phyloP scores from a whole-genome alignment of 768 basidiomycete genomes.

The Termitomyces sp. region DNA sequence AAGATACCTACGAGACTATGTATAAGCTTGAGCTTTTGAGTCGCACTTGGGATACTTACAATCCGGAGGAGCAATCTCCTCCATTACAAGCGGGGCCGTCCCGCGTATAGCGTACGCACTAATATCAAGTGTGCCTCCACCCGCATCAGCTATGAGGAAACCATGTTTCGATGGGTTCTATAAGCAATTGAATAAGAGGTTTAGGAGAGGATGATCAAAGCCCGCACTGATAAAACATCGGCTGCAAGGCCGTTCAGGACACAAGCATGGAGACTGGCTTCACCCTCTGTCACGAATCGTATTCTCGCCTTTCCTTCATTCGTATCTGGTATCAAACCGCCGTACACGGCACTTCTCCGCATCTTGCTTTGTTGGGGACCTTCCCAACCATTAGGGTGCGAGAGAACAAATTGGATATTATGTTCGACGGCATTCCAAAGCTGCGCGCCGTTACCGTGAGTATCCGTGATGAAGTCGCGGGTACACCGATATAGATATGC shows the following conservation, averaged over 20 bases:
- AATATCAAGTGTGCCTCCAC: slow-evolving; percentile 79
- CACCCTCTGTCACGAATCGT: slow-evolving; percentile 80
- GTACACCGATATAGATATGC: slow-evolving; percentile 74
- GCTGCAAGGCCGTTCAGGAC: slow-evolving; percentile 74
- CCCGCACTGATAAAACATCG: slow-evolving; percentile 68
- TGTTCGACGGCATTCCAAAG: slow-evolving; percentile 71
- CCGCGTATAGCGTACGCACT: slow-evolving; percentile 75
- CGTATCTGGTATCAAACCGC: slow-evolving; percentile 71
- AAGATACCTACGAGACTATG: slow-evolving; percentile 55
- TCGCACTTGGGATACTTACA: slow-evolving; percentile 40
- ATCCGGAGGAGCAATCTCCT: slow-evolving; percentile 81
- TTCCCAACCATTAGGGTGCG: slow-evolving; percentile 85
- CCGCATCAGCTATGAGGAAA: slow-evolving; percentile 78
- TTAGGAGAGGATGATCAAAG: not conserved
- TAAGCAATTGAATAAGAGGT: not conserved
- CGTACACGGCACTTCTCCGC: slow-evolving; percentile 70
- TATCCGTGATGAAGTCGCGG: slow-evolving; percentile 71
- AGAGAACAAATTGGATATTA: slow-evolving; percentile 70
- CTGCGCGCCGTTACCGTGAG: slow-evolving; percentile 72
- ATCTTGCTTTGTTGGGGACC: slow-evolving; percentile 75
- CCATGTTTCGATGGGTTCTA: slow-evolving; percentile 75
- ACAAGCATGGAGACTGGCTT: slow-evolving; percentile 81
- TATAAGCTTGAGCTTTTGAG: slow-evolving; percentile 1
- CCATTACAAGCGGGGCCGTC: slow-evolving; percentile 69
- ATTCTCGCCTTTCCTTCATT: slow-evolving; percentile 71